Conservation (phyloP, 139 green algal species). For the Chlorella sp. region DNA sequence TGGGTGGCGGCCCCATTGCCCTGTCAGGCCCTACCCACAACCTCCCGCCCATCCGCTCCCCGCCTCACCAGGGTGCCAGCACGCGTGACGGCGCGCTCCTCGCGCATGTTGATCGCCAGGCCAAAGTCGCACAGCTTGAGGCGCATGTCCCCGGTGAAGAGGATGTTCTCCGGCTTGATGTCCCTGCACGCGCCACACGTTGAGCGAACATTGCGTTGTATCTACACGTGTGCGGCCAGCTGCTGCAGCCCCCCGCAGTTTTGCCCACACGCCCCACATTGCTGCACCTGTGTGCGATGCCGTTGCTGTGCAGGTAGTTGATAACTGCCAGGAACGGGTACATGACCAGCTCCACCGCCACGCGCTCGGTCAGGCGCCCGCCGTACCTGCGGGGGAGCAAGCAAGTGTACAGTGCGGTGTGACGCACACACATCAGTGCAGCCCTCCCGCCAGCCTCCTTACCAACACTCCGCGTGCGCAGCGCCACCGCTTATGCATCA, state of each 20-base stretch:
- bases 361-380: conserved; percentile 33
- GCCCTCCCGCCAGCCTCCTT: no score
- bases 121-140: conserved; percentile 53
- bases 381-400: conserved; percentile 33
- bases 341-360: conserved; percentile 40
- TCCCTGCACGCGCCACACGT: conserved; percentile 14
- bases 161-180: conserved; percentile 39
- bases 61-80: conserved; percentile 35
- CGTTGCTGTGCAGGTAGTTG: conserved; percentile 34
- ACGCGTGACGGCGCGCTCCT: conserved; percentile 40
- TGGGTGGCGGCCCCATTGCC: no score
- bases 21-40: no score
- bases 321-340: conserved; percentile 34
- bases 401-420: no score
- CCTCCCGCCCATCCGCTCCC: no score
- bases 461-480: no score
- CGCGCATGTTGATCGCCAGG: conserved; percentile 41
- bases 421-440: no score
- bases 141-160: conserved; percentile 31
- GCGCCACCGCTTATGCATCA: no score
- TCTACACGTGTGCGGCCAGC: no score
- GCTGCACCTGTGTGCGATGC: conserved; percentile 17
- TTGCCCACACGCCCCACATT: no score
- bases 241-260: no score
- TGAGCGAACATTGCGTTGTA: no score